Evolutionary conservation across 148 eudicot genomes (phyloP).

Genomic region (Camellia granthamiana): DNA sequence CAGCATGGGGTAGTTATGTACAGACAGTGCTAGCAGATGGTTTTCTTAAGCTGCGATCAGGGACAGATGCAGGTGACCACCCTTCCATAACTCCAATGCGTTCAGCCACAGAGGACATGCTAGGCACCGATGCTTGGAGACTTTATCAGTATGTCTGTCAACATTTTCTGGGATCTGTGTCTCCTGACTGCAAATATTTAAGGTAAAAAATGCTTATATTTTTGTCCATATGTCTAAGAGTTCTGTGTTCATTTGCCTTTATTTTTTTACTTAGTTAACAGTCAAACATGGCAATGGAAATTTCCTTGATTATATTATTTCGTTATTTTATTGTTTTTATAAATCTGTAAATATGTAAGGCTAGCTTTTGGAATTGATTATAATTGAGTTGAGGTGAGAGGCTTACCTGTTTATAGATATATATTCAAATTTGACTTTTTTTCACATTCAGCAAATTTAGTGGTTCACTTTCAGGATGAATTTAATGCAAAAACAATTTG

Average conservation of each 20-base stretch:
- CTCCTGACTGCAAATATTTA: slow-evolving; percentile 81
- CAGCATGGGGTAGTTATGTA: slow-evolving; percentile 62
- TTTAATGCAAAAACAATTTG: background rate
- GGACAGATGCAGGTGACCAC: slow-evolving; percentile 91
- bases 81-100: slow-evolving; percentile 96
- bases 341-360: no score
- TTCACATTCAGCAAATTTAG: background rate
- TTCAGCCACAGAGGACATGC: slow-evolving; percentile 75
- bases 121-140: slow-evolving; percentile 85
- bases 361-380: background rate
- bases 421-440: background rate
- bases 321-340: background rate
- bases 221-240: background rate
- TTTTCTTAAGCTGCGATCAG: slow-evolving; percentile 64
- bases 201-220: slow-evolving; percentile 37
- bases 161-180: slow-evolving; percentile 74
- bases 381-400: background rate
- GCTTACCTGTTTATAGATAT: background rate
- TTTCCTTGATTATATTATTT: background rate
- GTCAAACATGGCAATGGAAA: background rate
- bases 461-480: no score
- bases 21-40: slow-evolving; percentile 57
- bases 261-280: background rate
- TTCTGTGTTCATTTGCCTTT: background rate
- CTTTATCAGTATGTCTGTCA: slow-evolving; percentile 90